Base-by-base conservation (phyloP, 2,329 filamentous ascomycete species). In the Phyllosticta paracitricarpa region DNA sequence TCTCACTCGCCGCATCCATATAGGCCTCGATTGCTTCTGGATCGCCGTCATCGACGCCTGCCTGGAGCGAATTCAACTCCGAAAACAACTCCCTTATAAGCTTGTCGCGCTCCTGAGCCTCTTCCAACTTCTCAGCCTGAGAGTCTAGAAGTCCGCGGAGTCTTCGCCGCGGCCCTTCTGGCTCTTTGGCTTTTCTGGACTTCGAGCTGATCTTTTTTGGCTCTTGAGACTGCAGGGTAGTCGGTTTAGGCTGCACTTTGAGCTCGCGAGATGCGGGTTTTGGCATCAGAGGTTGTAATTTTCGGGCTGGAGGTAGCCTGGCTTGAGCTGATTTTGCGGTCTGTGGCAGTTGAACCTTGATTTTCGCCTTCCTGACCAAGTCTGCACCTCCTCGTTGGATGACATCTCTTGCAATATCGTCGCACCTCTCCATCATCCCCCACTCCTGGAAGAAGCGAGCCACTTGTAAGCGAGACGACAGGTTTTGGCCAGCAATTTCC, bases 391-490 rank as follows among this genome's bases (percentile, higher is more conserved):
- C 80, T 57, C 91, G 83, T 63, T 88, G 85, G 62, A 91, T 83
- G 1, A 91, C 91, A 68, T 90, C 85, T 68, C 91, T 88, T 24
- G 60, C 60, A 51, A 62, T 54, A 8, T 62, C 56, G 17, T 62
- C 53, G 30, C 60, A 58, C 55, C 60, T 58, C 83, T 85, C 75
- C 87, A 84, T 64, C 86, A 86, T 54, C 82, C 82, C 64, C 82
- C 84, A 65, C 63, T 72, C 70, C 71, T 95, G 90, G 69, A 95
- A 96, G 72, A 97, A 84, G 68, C 89, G 91, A 12, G 90, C 90
- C 9, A 97, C 79, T 67, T 90, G 84, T 30, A 89, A 84, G 51
- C 90, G 86, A 51, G 90, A 89, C 64, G 91, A 87, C 56, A 93
- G 85, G 62, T 88, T 86, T 51, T 84, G 79, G 54, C 85, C 78